Evolutionary conservation across 768 basidiomycete genomes (phyloP), one percentile per base, ranked within the genome.

Genomic region (Imleria badia): DNA sequence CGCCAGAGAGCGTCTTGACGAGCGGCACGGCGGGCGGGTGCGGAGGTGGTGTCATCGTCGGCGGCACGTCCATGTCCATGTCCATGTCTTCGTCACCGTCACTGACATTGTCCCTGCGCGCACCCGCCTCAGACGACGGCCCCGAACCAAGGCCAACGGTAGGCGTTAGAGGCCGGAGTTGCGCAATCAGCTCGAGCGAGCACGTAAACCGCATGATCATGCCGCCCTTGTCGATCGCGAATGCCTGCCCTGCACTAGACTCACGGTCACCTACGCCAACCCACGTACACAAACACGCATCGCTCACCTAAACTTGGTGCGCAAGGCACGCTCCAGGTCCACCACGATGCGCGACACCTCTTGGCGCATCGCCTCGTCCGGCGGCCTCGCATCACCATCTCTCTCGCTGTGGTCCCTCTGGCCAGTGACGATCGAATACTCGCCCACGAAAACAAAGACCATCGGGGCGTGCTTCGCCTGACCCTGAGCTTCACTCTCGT

Each of bases 1-100:
- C 82, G n/a, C 82, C 83, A 22, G 73, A 68, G 73, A 84, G 77
- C 31, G 59, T 61, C 62, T 78, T 77, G 50, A 55, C 49, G 36
- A 71, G 51, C 30, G 66, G 66, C 9, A 66, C 54, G 13, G 48
- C n/a, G 0, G 55, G 23, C 10, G 40, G 20, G 23, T 33, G 45
- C 9, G 34, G 39, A 13, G 34, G 12, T 15, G 31, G 23, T 23
- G 15, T 31, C 22, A 13, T 3, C 17, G 3, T 3, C 20, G 6
- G 5, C 1, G n/a, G 9, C 6, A 15, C 5, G 10, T 38, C n/a
- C n/a, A n/a, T n/a, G n/a, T n/a, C n/a, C n/a, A n/a, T n/a, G n/a
- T n/a, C n/a, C 26, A 26, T 6, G 26, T 26, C 26, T 26, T 26
- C 26, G 26, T 26, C 26, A 6, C 6, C 26, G 26, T 26, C 26